These are phyloP conservation scores for Metschnikowia amazonensis DNA, from an alignment of 805 yeast species.

Conservation along the genomic window DNA sequence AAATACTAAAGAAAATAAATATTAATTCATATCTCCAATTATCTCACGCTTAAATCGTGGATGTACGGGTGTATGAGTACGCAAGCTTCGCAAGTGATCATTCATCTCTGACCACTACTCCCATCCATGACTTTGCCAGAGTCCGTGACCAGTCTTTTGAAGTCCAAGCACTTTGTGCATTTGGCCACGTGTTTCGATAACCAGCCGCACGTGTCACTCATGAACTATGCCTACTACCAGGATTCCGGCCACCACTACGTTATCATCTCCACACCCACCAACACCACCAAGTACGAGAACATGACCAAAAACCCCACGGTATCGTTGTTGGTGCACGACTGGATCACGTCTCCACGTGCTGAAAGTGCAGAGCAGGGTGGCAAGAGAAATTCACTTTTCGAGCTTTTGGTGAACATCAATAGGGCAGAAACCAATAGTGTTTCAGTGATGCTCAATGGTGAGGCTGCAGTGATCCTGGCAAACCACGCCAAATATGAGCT, in stretches of 20 bases:
- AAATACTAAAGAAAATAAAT: too few species aligned
- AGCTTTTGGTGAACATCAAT: slow-evolving; percentile 69
- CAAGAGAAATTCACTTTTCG: slow-evolving; percentile 32
- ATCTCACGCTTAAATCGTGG: too few species aligned
- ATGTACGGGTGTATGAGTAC: too few species aligned
- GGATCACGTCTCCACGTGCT: slow-evolving; percentile 61
- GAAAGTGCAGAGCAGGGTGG: slow-evolving; percentile 13
- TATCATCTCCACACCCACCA: slow-evolving; percentile 66
- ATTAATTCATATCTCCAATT: too few species aligned
- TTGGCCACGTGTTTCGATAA: slow-evolving; percentile 74
- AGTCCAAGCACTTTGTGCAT: slow-evolving; percentile 69
- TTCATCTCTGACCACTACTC: too few species aligned
- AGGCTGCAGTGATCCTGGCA: slow-evolving; percentile 49
- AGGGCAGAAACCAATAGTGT: slow-evolving; percentile 70
- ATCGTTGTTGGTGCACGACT: slow-evolving; percentile 83
- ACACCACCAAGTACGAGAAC: slow-evolving; percentile 73
- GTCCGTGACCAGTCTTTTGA: slow-evolving; percentile 42
- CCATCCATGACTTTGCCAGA: slow-evolving; percentile 27
- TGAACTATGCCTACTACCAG: slow-evolving; percentile 76
- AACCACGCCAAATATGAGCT: slow-evolving; percentile 49
- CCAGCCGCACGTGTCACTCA: slow-evolving; percentile 81
- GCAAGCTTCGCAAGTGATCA: too few species aligned
- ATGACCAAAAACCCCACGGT: slow-evolving; percentile 70
- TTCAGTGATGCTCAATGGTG: slow-evolving; percentile 78
- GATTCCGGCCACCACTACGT: slow-evolving; percentile 46